Percentiles rank a stretch among this genome's conserved stretches.
Evolutionary conservation across 2,329 filamentous ascomycete genomes (phyloP).

Genomic region (Trichophyton mentagrophytes): DNA sequence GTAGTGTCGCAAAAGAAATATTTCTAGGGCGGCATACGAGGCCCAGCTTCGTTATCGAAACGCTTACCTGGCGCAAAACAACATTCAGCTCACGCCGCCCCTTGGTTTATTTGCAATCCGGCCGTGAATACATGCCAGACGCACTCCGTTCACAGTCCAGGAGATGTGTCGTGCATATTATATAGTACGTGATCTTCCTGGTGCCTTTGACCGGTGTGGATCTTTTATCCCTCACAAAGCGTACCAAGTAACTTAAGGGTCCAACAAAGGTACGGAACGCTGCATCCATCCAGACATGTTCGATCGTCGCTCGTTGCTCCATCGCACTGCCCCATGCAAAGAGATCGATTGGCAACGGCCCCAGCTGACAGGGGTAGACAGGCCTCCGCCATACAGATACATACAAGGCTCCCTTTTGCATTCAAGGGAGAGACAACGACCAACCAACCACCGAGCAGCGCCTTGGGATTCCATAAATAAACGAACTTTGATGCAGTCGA

Average conservation of each 20-base stretch:
- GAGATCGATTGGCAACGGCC: background rate
- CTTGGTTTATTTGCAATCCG: background rate
- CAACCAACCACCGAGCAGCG: background rate
- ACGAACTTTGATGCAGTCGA: background rate
- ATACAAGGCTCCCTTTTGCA: background rate
- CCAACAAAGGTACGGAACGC: background rate
- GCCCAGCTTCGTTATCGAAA: background rate
- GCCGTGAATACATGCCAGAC: background rate
- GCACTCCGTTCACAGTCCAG: no score
- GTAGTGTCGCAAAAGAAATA: background rate
- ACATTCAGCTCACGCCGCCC: background rate
- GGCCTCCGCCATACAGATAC: background rate
- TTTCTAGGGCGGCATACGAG: background rate
- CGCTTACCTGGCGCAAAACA: background rate
- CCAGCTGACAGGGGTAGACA: background rate
- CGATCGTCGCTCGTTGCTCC: background rate
- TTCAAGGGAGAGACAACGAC: background rate
- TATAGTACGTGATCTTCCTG: background rate
- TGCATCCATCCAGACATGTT: no score
- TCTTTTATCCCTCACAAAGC: background rate
- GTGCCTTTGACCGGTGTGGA: background rate
- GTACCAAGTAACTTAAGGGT: background rate
- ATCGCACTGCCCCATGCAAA: background rate
- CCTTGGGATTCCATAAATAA: constrained; percentile 2
- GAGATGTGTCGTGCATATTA: background rate